These are phyloP conservation scores for Erythrophleum ivorense DNA, from an alignment of 331 rosid genomes.

Conservation along the genomic window DNA sequence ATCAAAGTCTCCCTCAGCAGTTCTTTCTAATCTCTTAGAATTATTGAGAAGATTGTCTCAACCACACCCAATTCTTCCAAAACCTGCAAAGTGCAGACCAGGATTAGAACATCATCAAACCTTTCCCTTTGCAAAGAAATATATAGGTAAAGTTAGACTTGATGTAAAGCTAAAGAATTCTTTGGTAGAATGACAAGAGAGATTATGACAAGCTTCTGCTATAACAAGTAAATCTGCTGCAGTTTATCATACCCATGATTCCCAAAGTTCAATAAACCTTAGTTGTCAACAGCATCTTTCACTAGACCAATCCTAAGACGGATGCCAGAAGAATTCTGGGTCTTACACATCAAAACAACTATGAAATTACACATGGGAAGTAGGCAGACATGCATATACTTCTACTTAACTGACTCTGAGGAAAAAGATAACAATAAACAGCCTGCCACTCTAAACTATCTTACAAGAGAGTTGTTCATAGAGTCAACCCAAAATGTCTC, in stretches of 20 bases:
- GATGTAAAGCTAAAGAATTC: background rate
- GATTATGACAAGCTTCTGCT: conserved; percentile 8
- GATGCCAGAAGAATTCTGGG: conserved; percentile 10
- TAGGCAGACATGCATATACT: background rate
- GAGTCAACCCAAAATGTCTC: conserved; percentile 12
- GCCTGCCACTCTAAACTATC: conserved; percentile 2
- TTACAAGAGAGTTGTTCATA: background rate
- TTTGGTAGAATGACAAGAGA: conserved; percentile 5
- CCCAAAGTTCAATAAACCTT: conserved; percentile 5
- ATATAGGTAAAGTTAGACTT: background rate
- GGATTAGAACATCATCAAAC: conserved; percentile 18
- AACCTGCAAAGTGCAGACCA: conserved; percentile 63
- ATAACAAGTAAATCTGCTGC: conserved; percentile 21
- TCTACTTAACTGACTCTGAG: conserved; percentile 4
- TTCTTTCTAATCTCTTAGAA: conserved; percentile 22
- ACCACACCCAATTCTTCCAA: conserved; percentile 81
- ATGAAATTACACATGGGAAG: background rate
- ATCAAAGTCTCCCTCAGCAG: conserved; percentile 32
- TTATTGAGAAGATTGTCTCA: conserved; percentile 42
- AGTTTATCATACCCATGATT: conserved; percentile 11
- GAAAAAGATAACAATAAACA: background rate
- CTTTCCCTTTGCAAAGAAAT: conserved; percentile 8
- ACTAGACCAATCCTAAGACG: background rate
- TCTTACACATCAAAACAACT: background rate
- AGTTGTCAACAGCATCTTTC: background rate